Percentiles rank a stretch among this genome's conserved stretches.
Conservation (phyloP, 306 rosid genomes). For the Vigna angularis region DNA sequence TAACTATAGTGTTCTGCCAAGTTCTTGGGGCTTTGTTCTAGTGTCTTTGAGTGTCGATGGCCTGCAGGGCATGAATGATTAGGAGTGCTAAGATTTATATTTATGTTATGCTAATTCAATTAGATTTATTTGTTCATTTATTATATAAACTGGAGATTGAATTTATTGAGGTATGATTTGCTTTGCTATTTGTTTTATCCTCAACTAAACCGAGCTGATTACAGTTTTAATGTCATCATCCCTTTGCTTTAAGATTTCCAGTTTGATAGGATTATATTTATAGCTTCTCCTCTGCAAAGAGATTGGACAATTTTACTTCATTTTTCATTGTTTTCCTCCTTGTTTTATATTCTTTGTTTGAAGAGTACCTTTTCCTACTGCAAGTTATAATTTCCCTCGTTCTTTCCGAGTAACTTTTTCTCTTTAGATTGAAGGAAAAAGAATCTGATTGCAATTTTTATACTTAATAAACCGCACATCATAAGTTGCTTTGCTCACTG, state of each 20-base stretch:
- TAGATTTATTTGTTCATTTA: background rate
- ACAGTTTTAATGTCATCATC: background rate
- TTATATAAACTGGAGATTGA: background rate
- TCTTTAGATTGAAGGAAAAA: background rate
- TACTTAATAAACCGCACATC: background rate
- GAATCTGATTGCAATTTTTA: background rate
- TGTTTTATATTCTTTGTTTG: too few relatives aligned
- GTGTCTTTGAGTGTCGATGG: background rate
- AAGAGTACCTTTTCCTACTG: background rate
- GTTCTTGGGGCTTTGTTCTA: background rate
- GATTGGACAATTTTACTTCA: background rate
- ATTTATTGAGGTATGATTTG: background rate
- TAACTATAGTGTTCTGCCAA: conserved; percentile 1
- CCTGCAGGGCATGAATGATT: background rate
- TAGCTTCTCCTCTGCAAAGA: background rate
- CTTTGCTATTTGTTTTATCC: conserved; percentile 6
- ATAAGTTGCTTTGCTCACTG: background rate
- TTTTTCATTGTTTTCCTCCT: too few relatives aligned
- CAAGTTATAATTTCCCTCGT: background rate
- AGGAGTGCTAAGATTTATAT: background rate
- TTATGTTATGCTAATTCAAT: background rate
- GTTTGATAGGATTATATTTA: background rate
- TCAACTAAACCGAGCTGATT: background rate
- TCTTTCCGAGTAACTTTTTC: background rate
- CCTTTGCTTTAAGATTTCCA: background rate